A percentile compares a stretch with the other conserved stretches of the same genome.
phyloP scores from a whole-genome alignment of 2,329 filamentous ascomycete genomes.

The Mariannaea elegans region DNA sequence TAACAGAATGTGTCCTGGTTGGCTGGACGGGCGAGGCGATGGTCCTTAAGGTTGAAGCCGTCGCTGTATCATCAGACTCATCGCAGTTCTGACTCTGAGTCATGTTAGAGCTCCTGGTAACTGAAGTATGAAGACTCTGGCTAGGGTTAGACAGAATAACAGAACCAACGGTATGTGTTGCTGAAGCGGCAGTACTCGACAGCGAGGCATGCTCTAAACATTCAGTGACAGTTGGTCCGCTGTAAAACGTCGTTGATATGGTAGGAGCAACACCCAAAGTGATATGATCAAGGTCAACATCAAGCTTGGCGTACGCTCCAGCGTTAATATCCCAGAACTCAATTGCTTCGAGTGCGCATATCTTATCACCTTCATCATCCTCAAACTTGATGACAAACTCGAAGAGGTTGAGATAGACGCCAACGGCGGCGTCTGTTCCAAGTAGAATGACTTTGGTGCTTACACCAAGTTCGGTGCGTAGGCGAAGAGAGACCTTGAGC shows the following conservation, averaged over 20 bases:
- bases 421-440: not conserved
- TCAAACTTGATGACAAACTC: not conserved
- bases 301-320: not conserved
- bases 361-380: not conserved
- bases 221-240: constrained; percentile 1
- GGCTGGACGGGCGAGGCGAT: no score
- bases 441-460: not conserved
- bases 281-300: not conserved
- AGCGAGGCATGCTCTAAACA: not conserved
- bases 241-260: not conserved
- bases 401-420: constrained; percentile 13
- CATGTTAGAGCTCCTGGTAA: no score
- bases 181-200: no score
- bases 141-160: no score
- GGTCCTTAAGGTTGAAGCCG: no score
- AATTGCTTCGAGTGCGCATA: not conserved
- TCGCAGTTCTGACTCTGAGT: no score
- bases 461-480: constrained; percentile 3
- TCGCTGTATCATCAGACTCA: no score
- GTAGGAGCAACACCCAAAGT: not conserved
- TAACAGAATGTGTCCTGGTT: no score
- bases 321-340: constrained; percentile 16
- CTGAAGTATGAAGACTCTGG: no score
- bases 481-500: constrained; percentile 1
- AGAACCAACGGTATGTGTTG: no score